Conservation (phyloP, 2,329 filamentous ascomycete species). For the Lomentospora prolificans region DNA sequence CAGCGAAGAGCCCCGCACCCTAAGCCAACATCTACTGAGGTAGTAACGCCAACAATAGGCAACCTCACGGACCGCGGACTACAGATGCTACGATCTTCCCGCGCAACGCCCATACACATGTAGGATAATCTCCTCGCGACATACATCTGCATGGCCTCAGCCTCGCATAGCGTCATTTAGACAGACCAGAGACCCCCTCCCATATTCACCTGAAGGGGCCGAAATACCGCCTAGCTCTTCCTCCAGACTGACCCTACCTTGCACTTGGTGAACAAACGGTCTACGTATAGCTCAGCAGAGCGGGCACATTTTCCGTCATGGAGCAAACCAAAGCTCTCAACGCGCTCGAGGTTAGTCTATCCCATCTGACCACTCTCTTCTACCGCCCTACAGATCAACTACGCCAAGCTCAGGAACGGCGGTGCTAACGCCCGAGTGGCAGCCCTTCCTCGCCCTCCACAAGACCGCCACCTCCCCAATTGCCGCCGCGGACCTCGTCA, state of each 20-base stretch:
- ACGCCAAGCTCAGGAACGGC: constrained; percentile 16
- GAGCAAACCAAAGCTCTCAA: constrained; percentile 62
- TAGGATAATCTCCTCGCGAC: neutral
- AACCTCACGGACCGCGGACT: too few relatives aligned
- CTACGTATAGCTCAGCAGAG: too few relatives aligned
- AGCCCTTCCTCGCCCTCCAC: constrained; percentile 85
- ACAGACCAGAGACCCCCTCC: too few relatives aligned
- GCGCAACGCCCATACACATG: too few relatives aligned
- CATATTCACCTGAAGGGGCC: too few relatives aligned
- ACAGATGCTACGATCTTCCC: too few relatives aligned
- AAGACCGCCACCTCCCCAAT: constrained; percentile 77
- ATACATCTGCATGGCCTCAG: neutral
- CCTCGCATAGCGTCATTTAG: neutral
- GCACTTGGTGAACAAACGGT: neutral
- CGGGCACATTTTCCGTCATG: constrained; percentile 45
- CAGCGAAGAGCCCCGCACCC: neutral
- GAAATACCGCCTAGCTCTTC: too few relatives aligned
- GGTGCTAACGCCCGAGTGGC: constrained; percentile 12
- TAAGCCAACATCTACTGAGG: neutral
- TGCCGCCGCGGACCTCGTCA: constrained; percentile 76
- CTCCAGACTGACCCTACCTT: too few relatives aligned
- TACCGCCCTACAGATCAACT: constrained; percentile 14
- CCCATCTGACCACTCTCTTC: neutral
- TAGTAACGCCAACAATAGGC: too few relatives aligned
- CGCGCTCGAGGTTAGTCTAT: constrained; percentile 48